phyloP scores from a whole-genome alignment of 2,329 filamentous ascomycete species.

The Scedosporium dehoogii region DNA sequence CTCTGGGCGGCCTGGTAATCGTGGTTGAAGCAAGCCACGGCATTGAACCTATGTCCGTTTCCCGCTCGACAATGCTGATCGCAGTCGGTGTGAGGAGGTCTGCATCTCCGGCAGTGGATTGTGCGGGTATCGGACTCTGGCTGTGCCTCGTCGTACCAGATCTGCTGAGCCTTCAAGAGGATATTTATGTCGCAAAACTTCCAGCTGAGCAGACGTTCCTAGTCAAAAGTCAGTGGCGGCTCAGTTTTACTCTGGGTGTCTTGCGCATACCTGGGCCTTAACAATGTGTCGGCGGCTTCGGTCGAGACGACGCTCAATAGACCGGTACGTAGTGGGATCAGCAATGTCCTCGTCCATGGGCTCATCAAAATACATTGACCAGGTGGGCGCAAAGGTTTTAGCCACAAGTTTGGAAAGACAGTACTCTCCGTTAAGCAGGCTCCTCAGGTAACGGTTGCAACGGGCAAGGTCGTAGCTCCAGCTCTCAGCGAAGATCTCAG shows the following conservation, averaged over 20 bases:
- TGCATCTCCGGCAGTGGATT: not conserved
- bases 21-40: not conserved
- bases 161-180: constrained; percentile 1
- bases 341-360: constrained; percentile 4
- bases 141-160: constrained; percentile 9
- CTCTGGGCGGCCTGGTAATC: constrained; percentile 1
- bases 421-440: constrained; percentile 29
- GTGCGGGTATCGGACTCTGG: constrained; percentile 3
- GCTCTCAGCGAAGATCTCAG: constrained; percentile 41
- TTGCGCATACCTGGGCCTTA: not conserved
- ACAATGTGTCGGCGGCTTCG: not conserved
- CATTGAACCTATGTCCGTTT: not conserved
- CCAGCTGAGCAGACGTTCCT: not conserved
- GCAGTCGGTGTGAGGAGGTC: not conserved
- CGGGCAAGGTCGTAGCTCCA: constrained; percentile 36
- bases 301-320: not conserved
- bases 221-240: not conserved
- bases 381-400: constrained; percentile 27
- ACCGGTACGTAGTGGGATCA: not conserved
- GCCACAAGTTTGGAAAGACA: constrained; percentile 17
- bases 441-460: constrained; percentile 32
- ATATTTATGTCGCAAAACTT: not conserved
- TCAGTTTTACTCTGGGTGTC: not conserved
- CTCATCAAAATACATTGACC: constrained; percentile 25
- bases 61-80: not conserved